Evolutionary conservation across 1,139 yeast genomes (phyloP).

Genomic region (Waltiozyma sp.): DNA sequence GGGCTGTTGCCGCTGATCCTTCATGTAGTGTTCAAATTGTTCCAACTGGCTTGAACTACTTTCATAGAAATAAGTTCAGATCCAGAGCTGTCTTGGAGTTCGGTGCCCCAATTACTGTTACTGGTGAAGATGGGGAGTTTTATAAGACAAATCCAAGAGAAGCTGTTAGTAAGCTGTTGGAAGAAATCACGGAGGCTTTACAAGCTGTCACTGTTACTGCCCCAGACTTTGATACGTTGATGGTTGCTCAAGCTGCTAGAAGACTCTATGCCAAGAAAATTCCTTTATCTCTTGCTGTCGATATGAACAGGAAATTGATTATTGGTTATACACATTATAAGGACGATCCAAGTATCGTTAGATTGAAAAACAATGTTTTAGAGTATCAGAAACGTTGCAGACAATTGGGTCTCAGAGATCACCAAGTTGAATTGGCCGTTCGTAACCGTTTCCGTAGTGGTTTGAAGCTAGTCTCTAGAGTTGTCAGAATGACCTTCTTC

Average conservation of each 20-base stretch:
- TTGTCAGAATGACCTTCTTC: constrained; percentile 42
- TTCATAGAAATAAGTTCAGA: constrained; percentile 66
- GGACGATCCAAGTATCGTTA: constrained; percentile 58
- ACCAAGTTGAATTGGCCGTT: constrained; percentile 66
- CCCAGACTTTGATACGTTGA: constrained; percentile 81
- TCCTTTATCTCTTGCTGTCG: constrained; percentile 77
- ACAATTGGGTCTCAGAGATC: constrained; percentile 74
- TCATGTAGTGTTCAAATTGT: constrained; percentile 46
- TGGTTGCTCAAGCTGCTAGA: constrained; percentile 89
- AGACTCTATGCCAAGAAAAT: constrained; percentile 66
- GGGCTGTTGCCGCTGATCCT: constrained; percentile 54
- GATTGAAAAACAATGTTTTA: constrained; percentile 49
- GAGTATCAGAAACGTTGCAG: constrained; percentile 57
- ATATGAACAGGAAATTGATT: constrained; percentile 78
- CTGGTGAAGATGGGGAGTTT: constrained; percentile 37
- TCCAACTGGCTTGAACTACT: constrained; percentile 70
- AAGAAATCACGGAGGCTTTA: constrained; percentile 43
- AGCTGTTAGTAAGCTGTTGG: constrained; percentile 45
- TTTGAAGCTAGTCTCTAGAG: constrained; percentile 40
- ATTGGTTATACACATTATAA: constrained; percentile 67
- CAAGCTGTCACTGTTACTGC: constrained; percentile 66
- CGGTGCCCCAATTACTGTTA: constrained; percentile 56
- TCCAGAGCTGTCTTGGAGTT: constrained; percentile 71
- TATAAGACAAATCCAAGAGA: constrained; percentile 47
- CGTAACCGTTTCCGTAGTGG: constrained; percentile 35